Conservation (phyloP, 768 basidiomycete species). For the Suillus placidus region DNA sequence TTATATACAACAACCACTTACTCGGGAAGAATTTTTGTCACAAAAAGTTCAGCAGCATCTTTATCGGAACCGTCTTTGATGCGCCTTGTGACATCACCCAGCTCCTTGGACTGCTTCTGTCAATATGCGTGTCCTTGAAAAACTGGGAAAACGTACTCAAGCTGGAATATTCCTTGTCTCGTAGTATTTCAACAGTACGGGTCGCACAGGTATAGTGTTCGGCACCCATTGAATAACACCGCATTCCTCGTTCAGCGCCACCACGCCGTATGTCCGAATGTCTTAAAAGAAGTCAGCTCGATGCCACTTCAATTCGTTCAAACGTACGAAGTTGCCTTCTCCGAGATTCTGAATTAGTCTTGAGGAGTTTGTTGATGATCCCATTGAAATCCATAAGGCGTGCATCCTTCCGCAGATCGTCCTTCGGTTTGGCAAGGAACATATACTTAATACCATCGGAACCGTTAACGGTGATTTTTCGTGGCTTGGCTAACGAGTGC, state of each 20-base stretch:
- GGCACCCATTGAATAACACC: slow-evolving; percentile 99
- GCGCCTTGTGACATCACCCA: slow-evolving; percentile 48
- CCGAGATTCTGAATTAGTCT: slow-evolving; percentile 91
- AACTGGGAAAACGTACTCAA: slow-evolving; percentile 45
- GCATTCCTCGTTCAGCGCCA: slow-evolving; percentile 95
- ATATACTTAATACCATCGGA: slow-evolving; percentile 83
- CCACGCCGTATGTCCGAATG: slow-evolving; percentile 98
- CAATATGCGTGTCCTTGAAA: neutral
- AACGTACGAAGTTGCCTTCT: slow-evolving; percentile 84
- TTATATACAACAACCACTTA: slow-evolving; percentile 34
- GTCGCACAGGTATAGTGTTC: slow-evolving; percentile 83
- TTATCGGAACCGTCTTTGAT: slow-evolving; percentile 55
- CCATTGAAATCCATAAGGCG: slow-evolving; percentile 97
- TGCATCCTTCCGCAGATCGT: slow-evolving; percentile 96
- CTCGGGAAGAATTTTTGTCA: slow-evolving; percentile 56
- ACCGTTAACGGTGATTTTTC: slow-evolving; percentile 85
- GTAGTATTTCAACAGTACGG: slow-evolving; percentile 72
- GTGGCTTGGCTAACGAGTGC: slow-evolving; percentile 87
- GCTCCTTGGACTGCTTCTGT: slow-evolving; percentile 43
- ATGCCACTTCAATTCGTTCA: neutral
- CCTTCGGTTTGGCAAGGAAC: slow-evolving; percentile 96
- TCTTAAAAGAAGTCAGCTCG: slow-evolving; percentile 39
- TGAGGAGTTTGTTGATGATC: slow-evolving; percentile 95
- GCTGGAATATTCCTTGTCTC: slow-evolving; percentile 46
- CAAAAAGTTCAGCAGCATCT: slow-evolving; percentile 55